Evolutionary conservation across 1,284 basidiomycete genomes (phyloP).

Genomic region (Ganoderma sinense): DNA sequence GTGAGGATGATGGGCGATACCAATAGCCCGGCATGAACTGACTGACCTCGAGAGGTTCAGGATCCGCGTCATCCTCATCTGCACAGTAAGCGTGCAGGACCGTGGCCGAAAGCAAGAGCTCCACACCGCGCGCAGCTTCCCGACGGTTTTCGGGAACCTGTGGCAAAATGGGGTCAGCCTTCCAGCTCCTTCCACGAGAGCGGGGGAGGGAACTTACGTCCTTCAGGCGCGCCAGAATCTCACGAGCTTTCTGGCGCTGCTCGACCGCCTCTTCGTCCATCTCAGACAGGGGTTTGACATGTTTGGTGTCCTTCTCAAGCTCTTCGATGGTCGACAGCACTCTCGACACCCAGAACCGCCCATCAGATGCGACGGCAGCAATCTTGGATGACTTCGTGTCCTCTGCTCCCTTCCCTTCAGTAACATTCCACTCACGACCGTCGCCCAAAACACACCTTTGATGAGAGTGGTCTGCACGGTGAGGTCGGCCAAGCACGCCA

Average conservation of each 20-base stretch:
- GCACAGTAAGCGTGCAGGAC: constrained; percentile 75
- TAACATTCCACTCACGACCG: neutral
- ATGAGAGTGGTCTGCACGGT: constrained; percentile 61
- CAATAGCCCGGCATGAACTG: constrained; percentile 9
- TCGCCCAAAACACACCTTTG: constrained; percentile 42
- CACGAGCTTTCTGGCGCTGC: constrained; percentile 56
- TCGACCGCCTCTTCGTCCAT: constrained; percentile 63
- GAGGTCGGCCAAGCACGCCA: constrained; percentile 81
- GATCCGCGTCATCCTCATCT: constrained; percentile 54
- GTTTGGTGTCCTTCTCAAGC: constrained; percentile 76
- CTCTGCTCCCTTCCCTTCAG: constrained; percentile 27
- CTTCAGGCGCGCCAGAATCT: constrained; percentile 55
- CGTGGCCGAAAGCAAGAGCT: constrained; percentile 75
- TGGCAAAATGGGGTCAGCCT: neutral
- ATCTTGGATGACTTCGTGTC: constrained; percentile 62
- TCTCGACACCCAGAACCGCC: constrained; percentile 84
- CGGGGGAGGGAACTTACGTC: constrained; percentile 46
- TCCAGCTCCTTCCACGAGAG: neutral
- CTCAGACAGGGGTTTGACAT: constrained; percentile 64
- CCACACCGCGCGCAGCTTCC: constrained; percentile 69
- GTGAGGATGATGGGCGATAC: constrained; percentile 14
- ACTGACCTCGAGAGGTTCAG: constrained; percentile 73
- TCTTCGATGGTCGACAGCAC: constrained; percentile 66
- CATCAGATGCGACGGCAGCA: constrained; percentile 71
- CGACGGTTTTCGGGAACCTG: constrained; percentile 56